phyloP scores from a whole-genome alignment of 257 asterid species.

The Vinca minor region DNA sequence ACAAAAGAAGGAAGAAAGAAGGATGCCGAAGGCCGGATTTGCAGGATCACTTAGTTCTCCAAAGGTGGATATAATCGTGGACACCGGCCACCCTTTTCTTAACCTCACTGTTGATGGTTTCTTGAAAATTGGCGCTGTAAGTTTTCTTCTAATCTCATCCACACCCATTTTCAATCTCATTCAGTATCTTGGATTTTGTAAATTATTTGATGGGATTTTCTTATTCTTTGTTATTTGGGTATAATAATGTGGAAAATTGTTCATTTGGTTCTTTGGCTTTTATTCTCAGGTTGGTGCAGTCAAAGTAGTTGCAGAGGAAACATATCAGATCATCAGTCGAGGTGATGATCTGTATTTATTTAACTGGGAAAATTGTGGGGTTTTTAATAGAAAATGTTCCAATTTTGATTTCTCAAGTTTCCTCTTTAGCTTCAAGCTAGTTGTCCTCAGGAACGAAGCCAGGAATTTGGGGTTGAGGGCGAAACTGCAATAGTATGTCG shows the following conservation, averaged over 20 bases:
- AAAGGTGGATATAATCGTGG: constrained; percentile 45
- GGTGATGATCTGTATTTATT: constrained; percentile 19
- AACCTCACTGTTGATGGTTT: constrained; percentile 66
- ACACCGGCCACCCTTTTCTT: constrained; percentile 65
- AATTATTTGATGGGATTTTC: not conserved
- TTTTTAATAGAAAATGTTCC: not conserved
- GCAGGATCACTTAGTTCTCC: constrained; percentile 42
- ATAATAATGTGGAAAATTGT: not conserved
- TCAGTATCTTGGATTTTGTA: not conserved
- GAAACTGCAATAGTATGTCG: too few species aligned
- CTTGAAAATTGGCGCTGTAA: constrained; percentile 70
- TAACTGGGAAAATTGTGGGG: not conserved
- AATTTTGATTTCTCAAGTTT: not conserved
- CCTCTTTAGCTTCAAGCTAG: not conserved
- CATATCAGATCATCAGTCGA: constrained; percentile 39
- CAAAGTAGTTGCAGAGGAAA: constrained; percentile 67
- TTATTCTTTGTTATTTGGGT: not conserved
- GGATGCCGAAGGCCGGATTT: constrained; percentile 39
- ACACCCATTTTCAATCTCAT: not conserved
- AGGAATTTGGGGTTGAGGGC: too few species aligned
- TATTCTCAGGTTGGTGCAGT: constrained; percentile 66
- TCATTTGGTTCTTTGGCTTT: not conserved
- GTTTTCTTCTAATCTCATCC: not conserved
- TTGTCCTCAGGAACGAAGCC: too few species aligned
- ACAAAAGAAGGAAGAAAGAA: too few species aligned